Percentiles rank a stretch among this genome's conserved stretches.
Evolutionary conservation across 495 filamentous ascomycete species (phyloP).

Genomic region (Tuber calosporum): DNA sequence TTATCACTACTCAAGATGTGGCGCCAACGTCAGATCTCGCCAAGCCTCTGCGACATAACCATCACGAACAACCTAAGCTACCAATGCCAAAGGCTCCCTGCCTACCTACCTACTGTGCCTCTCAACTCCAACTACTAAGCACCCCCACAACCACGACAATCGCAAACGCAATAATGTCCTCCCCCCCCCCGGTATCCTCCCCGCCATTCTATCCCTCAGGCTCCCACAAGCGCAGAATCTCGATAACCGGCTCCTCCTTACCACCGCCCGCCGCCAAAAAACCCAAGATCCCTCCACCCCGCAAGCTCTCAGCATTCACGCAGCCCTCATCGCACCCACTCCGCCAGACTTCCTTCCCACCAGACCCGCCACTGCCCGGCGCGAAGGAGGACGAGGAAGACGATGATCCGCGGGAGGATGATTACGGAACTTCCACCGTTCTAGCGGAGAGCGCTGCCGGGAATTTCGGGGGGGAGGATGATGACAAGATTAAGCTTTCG

Average conservation of each 20-base stretch:
- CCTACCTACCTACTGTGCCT: background rate
- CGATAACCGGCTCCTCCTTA: constrained; percentile 27
- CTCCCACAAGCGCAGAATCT: constrained; percentile 39
- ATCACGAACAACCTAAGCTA: background rate
- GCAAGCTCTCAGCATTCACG: constrained; percentile 26
- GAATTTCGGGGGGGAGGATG: constrained; percentile 51
- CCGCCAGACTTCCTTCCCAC: constrained; percentile 65
- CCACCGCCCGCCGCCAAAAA: constrained; percentile 26
- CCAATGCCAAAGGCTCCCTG: background rate
- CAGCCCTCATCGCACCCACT: constrained; percentile 51
- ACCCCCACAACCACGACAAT: background rate
- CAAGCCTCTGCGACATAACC: constrained; percentile 25
- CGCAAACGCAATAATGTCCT: constrained; percentile 22
- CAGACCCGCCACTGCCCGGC: constrained; percentile 44
- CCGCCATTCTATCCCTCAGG: constrained; percentile 13
- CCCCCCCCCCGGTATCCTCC: constrained; percentile 31
- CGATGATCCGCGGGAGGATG: constrained; percentile 56
- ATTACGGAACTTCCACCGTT: constrained; percentile 51
- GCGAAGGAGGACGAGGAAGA: constrained; percentile 49
- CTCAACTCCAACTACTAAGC: background rate
- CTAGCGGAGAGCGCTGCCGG: constrained; percentile 48
- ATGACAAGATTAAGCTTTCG: constrained; percentile 54
- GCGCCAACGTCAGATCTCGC: too few species aligned
- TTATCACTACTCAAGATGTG: too few species aligned
- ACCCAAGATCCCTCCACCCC: constrained; percentile 31